A percentile compares a stretch with the other conserved stretches of the same genome.
Conservation (phyloP, 495 filamentous ascomycete species). For the Recurvomyces mirabilis region DNA sequence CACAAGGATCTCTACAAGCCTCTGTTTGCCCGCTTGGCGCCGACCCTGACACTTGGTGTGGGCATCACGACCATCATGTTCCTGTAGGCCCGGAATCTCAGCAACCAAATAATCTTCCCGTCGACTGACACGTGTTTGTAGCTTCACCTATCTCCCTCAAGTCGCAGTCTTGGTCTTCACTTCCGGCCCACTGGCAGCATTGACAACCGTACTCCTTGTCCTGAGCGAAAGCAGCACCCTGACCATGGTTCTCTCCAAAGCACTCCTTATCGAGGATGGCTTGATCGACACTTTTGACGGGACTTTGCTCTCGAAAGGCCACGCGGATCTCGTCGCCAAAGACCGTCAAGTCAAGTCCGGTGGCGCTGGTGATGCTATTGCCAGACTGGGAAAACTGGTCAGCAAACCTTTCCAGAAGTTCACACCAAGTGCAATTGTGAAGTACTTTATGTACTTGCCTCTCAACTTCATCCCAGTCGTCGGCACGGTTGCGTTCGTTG, state of each 20-base stretch:
- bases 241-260: constrained; percentile 59
- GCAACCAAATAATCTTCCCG: neutral
- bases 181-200: constrained; percentile 71
- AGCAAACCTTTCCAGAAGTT: constrained; percentile 60
- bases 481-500: constrained; percentile 67
- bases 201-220: constrained; percentile 65
- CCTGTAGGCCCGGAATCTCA: constrained; percentile 24
- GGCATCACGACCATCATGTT: constrained; percentile 53
- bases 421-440: constrained; percentile 51
- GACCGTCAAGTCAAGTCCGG: constrained; percentile 60
- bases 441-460: constrained; percentile 69
- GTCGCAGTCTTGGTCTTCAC: constrained; percentile 67
- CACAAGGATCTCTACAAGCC: constrained; percentile 56
- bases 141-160: constrained; percentile 82
- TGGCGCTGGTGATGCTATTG: constrained; percentile 42
- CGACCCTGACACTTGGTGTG: constrained; percentile 34
- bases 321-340: constrained; percentile 47
- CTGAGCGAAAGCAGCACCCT: constrained; percentile 74
- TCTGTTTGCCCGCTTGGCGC: constrained; percentile 53
- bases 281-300: constrained; percentile 89
- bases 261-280: constrained; percentile 66
- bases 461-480: constrained; percentile 87
- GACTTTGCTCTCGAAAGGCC: constrained; percentile 29
- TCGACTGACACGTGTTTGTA: neutral
- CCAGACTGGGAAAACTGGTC: constrained; percentile 59